phyloP scores from a whole-genome alignment of 139 green algal genomes.

The Spirogloea muscicola region DNA sequence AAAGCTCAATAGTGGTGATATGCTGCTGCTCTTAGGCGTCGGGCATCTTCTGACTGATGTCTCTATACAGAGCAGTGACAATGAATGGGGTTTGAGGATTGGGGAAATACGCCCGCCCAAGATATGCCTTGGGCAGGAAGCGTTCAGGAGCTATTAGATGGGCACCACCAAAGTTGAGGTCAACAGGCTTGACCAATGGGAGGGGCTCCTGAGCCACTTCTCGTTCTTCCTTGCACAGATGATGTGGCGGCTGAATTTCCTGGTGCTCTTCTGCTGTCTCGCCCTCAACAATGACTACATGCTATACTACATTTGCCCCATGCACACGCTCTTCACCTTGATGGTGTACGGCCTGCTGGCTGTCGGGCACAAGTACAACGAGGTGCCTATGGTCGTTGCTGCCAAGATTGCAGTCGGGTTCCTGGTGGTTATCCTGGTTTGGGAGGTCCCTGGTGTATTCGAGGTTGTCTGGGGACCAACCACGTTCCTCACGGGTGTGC shows the following conservation, averaged over 20 bases:
- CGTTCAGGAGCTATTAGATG: too few relatives aligned
- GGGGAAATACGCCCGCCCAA: too few relatives aligned
- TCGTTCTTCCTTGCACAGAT: too few relatives aligned
- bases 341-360: constrained; percentile 79
- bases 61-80: too few relatives aligned
- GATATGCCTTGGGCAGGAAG: too few relatives aligned
- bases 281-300: constrained; percentile 89
- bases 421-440: constrained; percentile 66
- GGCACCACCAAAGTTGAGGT: too few relatives aligned
- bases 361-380: constrained; percentile 66
- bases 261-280: constrained; percentile 76
- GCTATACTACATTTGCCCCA: constrained; percentile 99
- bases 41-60: too few relatives aligned
- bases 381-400: constrained; percentile 55
- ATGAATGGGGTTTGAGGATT: too few relatives aligned
- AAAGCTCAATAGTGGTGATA: too few relatives aligned
- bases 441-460: constrained; percentile 87
- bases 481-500: constrained; percentile 57
- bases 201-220: too few relatives aligned
- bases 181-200: too few relatives aligned
- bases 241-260: constrained; percentile 97
- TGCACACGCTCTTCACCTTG: constrained; percentile 96
- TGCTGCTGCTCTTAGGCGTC: too few relatives aligned
- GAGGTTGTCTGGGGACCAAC: constrained; percentile 69
- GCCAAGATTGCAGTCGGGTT: constrained; percentile 57